Evolutionary conservation across 1,139 yeast species (phyloP).

Genomic region (Candida frijolesensis): DNA sequence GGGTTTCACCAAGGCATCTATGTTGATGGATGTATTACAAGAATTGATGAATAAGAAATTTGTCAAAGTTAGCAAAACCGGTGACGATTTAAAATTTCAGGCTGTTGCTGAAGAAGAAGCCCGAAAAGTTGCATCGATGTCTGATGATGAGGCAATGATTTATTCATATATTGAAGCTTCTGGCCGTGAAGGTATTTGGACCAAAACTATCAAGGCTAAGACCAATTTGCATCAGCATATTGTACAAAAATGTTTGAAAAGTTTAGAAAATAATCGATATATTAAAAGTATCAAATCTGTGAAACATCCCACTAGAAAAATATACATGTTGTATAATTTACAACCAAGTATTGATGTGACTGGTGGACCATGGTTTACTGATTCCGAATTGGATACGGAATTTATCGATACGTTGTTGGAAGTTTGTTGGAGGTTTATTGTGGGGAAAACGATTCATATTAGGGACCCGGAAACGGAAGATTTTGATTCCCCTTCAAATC

Average conservation of each 20-base stretch:
- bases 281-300: conserved; percentile 92
- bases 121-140: conserved; percentile 69
- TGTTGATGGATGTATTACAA: conserved; percentile 64
- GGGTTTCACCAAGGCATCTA: conserved; percentile 35
- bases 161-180: conserved; percentile 90
- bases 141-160: conserved; percentile 87
- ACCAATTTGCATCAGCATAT: conserved; percentile 94
- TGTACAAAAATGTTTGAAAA: conserved; percentile 81
- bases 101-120: conserved; percentile 72
- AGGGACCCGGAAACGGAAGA: conserved; percentile 62
- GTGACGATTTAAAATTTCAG: conserved; percentile 69
- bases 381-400: conserved; percentile 90
- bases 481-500: conserved; percentile 27
- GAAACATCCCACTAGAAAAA: conserved; percentile 93
- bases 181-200: conserved; percentile 96
- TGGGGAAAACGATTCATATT: conserved; percentile 57
- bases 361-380: conserved; percentile 99
- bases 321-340: conserved; percentile 89
- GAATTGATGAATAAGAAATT: conserved; percentile 65
- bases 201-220: conserved; percentile 86
- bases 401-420: conserved; percentile 82
- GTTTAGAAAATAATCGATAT: conserved; percentile 78
- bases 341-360: conserved; percentile 96
- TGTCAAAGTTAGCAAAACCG: conserved; percentile 67
- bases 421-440: conserved; percentile 86